Base-by-base conservation (phyloP, 768 basidiomycete species). In the Krasilnikovozyma curviuscula region DNA sequence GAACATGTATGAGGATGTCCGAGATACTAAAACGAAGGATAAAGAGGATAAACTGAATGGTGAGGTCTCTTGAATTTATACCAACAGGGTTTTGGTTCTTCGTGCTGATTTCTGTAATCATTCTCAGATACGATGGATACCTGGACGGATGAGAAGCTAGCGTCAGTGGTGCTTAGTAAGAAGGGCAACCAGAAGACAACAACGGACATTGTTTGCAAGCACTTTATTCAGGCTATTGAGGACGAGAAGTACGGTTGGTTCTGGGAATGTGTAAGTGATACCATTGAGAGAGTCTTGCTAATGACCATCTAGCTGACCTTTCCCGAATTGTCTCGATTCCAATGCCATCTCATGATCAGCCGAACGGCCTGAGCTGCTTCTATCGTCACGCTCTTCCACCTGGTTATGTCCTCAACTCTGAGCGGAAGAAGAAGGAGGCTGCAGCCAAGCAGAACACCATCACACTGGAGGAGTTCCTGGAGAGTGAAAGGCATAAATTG, bases 121-220 rank as follows among this genome's bases (percentile, higher is more conserved):
- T n/a, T 19, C 29, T 39, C 54, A 88, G 89, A 97, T 67, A 88
- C 85, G 10, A 97, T 97, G 93, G 88, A 93, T 57, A 77, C 70
- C 53, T 98, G 93, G 93, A 86, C 93, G 65, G 83, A 97, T 52
- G 86, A 79, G 59, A 95, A 95, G 66, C 69, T 98, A 48, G 72
- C 76, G 32, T 75, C 67, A n/a, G 93, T 97, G 48, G 84, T 97
- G 1, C 56, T 77, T 16, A 81, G 79, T 9, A 89, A 86, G 65
- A 72, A 76, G 53, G 89, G 89, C 24, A 93, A 89, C 65, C 85
- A 83, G 43, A 74, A 78, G 56, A 91, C 83, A 23, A 81, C 79
- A 3, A 97, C 91, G 31, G 91, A 97, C 61, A 93, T 98, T 60
- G 91, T 98, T 4, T 98, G 93, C 77, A 97, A 91, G 66, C 77